Percentiles rank a stretch among this genome's conserved stretches.
Conservation (phyloP, 2,329 filamentous ascomycete genomes). For the Cladobotryum protrusum region DNA sequence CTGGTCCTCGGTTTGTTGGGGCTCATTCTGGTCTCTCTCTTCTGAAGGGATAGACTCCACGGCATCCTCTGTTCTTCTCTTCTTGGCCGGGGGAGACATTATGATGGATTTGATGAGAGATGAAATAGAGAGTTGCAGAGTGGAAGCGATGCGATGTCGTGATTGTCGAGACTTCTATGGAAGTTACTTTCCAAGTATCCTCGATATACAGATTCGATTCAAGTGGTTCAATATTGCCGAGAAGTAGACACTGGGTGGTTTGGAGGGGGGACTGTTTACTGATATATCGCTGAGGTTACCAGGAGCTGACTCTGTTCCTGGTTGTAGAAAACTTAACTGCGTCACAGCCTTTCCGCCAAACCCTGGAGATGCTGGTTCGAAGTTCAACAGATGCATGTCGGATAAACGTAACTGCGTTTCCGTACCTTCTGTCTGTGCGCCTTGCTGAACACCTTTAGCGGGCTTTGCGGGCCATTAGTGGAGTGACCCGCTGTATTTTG, state of each 20-base stretch:
- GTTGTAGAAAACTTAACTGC: background rate
- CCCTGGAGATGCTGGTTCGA: background rate
- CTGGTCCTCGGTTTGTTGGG: background rate
- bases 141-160: background rate
- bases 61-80: conserved; percentile 18
- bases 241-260: too few species aligned
- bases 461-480: conserved; percentile 1
- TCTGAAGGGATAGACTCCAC: conserved; percentile 4
- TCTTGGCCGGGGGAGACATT: conserved; percentile 25
- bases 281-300: too few species aligned
- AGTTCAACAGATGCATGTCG: background rate
- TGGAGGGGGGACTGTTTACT: too few species aligned
- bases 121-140: too few species aligned
- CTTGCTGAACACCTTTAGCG: too few species aligned
- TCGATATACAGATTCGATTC: too few species aligned
- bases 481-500: background rate
- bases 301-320: too few species aligned
- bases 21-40: conserved; percentile 1
- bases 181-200: too few species aligned
- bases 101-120: background rate
- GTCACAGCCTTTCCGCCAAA: background rate
- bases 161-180: background rate
- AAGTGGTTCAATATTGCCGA: too few species aligned
- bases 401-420: conserved; percentile 12
- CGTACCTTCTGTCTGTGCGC: background rate